Conservation (phyloP, 257 asterid species). For the Gynochthodes officinalis region DNA sequence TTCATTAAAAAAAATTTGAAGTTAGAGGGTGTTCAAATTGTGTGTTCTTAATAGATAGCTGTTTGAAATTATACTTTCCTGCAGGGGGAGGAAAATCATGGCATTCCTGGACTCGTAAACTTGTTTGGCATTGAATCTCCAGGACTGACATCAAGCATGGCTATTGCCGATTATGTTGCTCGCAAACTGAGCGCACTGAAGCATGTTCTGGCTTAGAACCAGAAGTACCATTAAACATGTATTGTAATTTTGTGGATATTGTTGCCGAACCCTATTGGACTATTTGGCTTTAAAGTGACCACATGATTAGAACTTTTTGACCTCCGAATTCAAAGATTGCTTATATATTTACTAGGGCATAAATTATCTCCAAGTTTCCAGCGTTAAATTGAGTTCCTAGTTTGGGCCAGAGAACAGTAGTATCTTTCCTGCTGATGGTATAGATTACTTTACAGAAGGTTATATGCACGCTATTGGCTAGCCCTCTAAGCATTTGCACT, state of each 20-base stretch:
- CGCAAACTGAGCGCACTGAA: constrained; percentile 25
- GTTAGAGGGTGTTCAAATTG: background rate
- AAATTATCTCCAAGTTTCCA: too few species aligned
- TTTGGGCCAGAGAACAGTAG: too few species aligned
- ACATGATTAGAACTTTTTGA: too few species aligned
- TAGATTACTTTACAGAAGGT: too few species aligned
- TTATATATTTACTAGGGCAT: too few species aligned
- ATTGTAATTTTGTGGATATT: background rate
- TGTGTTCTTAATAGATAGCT: background rate
- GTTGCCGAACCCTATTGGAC: background rate
- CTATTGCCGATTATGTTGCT: constrained; percentile 75
- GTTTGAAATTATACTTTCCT: background rate
- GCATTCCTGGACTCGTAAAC: constrained; percentile 57
- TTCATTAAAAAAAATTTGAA: background rate
- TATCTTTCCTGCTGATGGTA: too few species aligned
- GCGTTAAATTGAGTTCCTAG: too few species aligned
- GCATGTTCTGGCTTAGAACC: background rate
- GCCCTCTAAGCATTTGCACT: too few species aligned
- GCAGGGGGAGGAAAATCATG: constrained; percentile 72
- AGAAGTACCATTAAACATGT: background rate
- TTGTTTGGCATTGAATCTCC: constrained; percentile 90
- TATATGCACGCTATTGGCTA: too few species aligned
- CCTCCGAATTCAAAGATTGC: background rate
- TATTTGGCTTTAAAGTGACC: too few species aligned
- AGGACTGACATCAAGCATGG: constrained; percentile 73